A percentile compares a stretch with the other conserved stretches of the same genome.
Conservation (phyloP, 306 rosid species). For the Pterocarpus santalinus region DNA sequence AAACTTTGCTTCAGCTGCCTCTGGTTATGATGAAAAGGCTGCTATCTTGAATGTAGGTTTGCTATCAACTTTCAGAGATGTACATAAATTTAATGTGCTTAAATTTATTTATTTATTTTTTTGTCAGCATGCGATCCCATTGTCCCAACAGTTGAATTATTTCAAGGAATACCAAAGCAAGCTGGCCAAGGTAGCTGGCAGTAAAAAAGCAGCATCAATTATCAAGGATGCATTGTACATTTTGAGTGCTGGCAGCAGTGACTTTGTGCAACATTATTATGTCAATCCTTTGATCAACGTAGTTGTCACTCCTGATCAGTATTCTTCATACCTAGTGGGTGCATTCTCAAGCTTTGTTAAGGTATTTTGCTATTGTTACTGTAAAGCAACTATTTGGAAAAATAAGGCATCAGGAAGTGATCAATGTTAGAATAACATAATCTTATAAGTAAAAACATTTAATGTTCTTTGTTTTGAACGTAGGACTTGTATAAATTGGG, state of each 20-base stretch:
- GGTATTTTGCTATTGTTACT: conserved; percentile 52
- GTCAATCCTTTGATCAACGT: conserved; percentile 71
- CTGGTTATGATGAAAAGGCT: conserved; percentile 88
- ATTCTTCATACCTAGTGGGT: conserved; percentile 58
- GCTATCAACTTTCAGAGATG: background rate
- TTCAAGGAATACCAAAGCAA: conserved; percentile 78
- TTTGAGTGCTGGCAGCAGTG: conserved; percentile 81
- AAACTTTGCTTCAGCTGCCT: conserved; percentile 93
- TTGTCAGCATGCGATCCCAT: conserved; percentile 80
- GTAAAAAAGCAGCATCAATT: conserved; percentile 65
- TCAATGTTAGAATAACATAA: background rate
- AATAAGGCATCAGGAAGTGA: background rate
- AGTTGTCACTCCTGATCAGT: conserved; percentile 72
- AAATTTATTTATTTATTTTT: background rate
- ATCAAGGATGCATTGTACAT: conserved; percentile 71
- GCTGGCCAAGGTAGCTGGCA: conserved; percentile 78
- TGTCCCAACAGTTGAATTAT: conserved; percentile 69
- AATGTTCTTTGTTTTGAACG: conserved; percentile 37
- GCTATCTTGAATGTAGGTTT: conserved; percentile 66
- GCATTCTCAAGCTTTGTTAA: conserved; percentile 65
- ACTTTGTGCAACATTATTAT: conserved; percentile 84
- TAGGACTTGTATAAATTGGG: conserved; percentile 76
- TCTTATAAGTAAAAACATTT: background rate
- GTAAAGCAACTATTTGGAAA: background rate
- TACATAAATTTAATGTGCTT: background rate